A percentile compares a stretch with the other conserved stretches of the same genome.
phyloP scores from a whole-genome alignment of 176 grass and related monocot species.

The Puccinellia tenuiflora region DNA sequence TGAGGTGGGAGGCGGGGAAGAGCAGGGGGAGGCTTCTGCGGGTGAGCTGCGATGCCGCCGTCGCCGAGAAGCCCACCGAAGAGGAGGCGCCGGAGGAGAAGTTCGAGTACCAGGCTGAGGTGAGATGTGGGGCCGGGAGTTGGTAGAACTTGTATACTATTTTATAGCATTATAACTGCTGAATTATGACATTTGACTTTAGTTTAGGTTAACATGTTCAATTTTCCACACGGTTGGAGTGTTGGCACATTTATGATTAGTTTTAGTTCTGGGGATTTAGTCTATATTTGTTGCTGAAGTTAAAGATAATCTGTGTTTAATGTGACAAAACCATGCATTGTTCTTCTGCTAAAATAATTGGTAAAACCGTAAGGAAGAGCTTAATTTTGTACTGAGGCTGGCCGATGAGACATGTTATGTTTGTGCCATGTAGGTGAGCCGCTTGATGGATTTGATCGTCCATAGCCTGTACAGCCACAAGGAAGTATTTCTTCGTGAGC shows the following conservation, averaged over 20 bases:
- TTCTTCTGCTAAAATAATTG: background rate
- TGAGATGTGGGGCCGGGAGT: background rate
- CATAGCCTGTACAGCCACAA: conserved; percentile 95
- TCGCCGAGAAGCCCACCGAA: conserved; percentile 61
- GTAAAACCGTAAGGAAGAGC: background rate
- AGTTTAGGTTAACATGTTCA: background rate
- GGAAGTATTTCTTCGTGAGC: conserved; percentile 91
- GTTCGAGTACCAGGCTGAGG: conserved; percentile 97
- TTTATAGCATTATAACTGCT: background rate
- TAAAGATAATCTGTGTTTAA: background rate
- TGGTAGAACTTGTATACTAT: background rate
- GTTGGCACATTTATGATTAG: background rate
- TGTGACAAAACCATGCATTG: background rate
- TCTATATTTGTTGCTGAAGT: background rate
- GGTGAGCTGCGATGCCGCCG: conserved; percentile 65
- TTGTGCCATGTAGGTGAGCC: conserved; percentile 61
- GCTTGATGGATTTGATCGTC: conserved; percentile 91
- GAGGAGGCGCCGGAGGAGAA: conserved; percentile 58
- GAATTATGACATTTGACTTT: background rate
- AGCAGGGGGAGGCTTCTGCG: conserved; percentile 24
- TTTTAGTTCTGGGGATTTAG: background rate
- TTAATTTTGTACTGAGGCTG: background rate
- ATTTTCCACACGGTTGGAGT: background rate
- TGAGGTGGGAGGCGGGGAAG: conserved; percentile 45
- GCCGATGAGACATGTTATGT: conserved; percentile 33